phyloP scores from a whole-genome alignment of 2,329 filamentous ascomycete genomes.

The Chaetomium globosum region DNA sequence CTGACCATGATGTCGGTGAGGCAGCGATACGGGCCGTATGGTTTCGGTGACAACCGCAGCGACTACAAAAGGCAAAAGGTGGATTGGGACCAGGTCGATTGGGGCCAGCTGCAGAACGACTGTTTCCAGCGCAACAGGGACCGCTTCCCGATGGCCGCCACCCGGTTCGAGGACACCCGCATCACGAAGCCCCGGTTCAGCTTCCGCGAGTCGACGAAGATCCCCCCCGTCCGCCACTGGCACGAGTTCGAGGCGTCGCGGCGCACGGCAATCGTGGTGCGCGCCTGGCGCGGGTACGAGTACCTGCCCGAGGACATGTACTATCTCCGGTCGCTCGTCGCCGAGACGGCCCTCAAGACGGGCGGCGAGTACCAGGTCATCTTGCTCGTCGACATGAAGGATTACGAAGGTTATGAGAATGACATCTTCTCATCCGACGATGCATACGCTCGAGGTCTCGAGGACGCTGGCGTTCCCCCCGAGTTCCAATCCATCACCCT shows the following conservation, averaged over 20 bases:
- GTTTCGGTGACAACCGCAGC: constrained; percentile 37
- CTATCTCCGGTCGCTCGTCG: constrained; percentile 65
- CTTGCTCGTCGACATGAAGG: constrained; percentile 64
- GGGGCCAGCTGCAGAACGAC: constrained; percentile 43
- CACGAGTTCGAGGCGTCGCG: constrained; percentile 39
- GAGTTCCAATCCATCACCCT: constrained; percentile 71
- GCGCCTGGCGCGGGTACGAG: constrained; percentile 50
- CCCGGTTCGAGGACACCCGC: constrained; percentile 30
- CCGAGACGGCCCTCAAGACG: constrained; percentile 61
- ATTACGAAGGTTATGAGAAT: constrained; percentile 47
- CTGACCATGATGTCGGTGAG: constrained; percentile 41
- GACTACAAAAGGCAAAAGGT: constrained; percentile 38
- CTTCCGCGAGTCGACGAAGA: constrained; percentile 30
- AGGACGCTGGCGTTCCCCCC: constrained; percentile 55
- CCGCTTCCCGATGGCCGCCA: constrained; percentile 48
- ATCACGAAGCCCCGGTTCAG: constrained; percentile 24
- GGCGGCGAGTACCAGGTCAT: constrained; percentile 67
- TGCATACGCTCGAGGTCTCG: constrained; percentile 55
- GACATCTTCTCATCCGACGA: constrained; percentile 58
- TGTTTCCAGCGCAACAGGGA: constrained; percentile 53
- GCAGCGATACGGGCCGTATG: constrained; percentile 39
- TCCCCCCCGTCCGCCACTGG: constrained; percentile 38
- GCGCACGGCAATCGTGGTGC: constrained; percentile 39
- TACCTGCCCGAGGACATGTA: constrained; percentile 64
- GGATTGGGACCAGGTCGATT: constrained; percentile 42